Base-by-base conservation (phyloP, 1,284 basidiomycete species). In the Butyriboletus appendiculatus region DNA sequence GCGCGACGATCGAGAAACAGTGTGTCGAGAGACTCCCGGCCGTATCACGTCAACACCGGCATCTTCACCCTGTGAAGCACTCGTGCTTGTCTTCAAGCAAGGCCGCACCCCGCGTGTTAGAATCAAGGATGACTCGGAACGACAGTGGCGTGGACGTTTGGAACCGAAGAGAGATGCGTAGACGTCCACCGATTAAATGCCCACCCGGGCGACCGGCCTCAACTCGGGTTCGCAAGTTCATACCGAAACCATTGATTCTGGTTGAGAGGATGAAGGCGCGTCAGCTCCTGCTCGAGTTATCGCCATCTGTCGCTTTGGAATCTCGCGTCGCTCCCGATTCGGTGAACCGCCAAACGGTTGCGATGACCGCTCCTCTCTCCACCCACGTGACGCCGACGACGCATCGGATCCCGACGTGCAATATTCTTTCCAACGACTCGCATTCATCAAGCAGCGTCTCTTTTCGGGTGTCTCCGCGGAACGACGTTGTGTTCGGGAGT, bases 251-350 rank as follows among this genome's bases (percentile, higher is more conserved):
- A 4, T 30, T 64, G 42, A 51, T 64, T 39, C 51, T 64, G 28
- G 62, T 64, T 34, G 62, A 67, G 49, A 59, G 55, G 49, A 67
- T 66, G 63, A 67, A 56, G 33, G 42, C 52, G n/a, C 61, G 48
- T 33, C 61, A 59, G 39, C 12, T 39, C 22, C 2, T 52, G 12
- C 35, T 55, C 32, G 43, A 53, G 15, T 22, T 45, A 6, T 37
- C 50, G 5, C 22, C 52, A 1, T 8, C n/a, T 12, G 24, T 34
- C 20, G 12, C 41, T 20, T 47, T 37, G 16, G 44, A 40, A 8
- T 20, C 28, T 30, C 11, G 8, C 14, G 16, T 33, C 12, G 8
- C 22, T n/a, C 24, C 34, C 7, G 32, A 22, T 20, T 50, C 51
- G 20, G 39, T 39, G 37, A 38, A 33, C 18, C 28, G 39, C 28